Evolutionary conservation across 2,329 filamentous ascomycete species (phyloP).

Genomic region (Xylariomycetidae sp.): DNA sequence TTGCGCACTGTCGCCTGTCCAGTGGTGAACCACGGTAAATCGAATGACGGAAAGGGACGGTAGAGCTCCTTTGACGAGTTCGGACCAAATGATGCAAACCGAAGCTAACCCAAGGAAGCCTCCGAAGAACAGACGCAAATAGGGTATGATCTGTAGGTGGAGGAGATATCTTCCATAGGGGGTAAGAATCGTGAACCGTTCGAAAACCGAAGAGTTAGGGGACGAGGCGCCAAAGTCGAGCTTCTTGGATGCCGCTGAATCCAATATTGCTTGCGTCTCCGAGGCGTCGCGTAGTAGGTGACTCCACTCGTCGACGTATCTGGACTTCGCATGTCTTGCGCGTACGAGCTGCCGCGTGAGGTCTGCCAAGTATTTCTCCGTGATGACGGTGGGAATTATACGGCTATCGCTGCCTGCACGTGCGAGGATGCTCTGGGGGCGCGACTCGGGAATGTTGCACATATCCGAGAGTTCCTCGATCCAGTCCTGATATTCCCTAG

Average conservation of each 20-base stretch:
- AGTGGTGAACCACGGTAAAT: conserved; percentile 67
- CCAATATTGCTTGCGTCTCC: conserved; percentile 72
- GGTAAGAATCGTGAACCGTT: conserved; percentile 57
- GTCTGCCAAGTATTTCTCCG: conserved; percentile 87
- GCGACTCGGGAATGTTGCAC: conserved; percentile 60
- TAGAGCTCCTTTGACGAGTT: conserved; percentile 77
- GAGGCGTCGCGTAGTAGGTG: conserved; percentile 67
- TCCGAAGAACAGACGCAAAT: conserved; percentile 58
- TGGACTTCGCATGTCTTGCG: conserved; percentile 73
- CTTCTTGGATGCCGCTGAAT: conserved; percentile 73
- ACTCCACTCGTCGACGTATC: conserved; percentile 84
- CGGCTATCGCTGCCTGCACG: conserved; percentile 37
- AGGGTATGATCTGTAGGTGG: conserved; percentile 68
- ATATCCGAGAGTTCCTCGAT: conserved; percentile 88
- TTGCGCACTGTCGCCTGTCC: conserved; percentile 62
- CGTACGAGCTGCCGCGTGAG: conserved; percentile 76
- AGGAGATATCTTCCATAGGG: conserved; percentile 78
- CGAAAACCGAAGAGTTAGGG: conserved; percentile 47
- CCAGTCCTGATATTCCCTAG: conserved; percentile 78
- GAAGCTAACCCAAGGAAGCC: conserved; percentile 68
- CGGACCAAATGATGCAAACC: conserved; percentile 83
- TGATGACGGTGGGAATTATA: conserved; percentile 73
- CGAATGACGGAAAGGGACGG: conserved; percentile 67
- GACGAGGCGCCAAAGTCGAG: conserved; percentile 66
- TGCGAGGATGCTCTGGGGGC: conserved; percentile 36